These are phyloP conservation scores for Sonneratia alba DNA, from an alignment of 345 rosid species.

Conservation along the genomic window DNA sequence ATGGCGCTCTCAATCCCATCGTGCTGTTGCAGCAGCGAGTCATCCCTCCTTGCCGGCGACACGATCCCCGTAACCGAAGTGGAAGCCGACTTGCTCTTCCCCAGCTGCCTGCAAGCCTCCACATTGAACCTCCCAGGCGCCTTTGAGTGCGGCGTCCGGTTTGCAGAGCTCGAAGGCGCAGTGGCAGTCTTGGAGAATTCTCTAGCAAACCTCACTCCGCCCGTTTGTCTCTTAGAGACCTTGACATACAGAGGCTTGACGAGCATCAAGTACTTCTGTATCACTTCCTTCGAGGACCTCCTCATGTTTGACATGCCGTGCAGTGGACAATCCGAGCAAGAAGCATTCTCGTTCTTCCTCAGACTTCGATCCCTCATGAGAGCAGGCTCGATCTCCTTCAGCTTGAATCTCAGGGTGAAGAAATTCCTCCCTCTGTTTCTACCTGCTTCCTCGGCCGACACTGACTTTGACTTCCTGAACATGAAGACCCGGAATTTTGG, in stretches of 20 bases:
- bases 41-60: constrained; percentile 70
- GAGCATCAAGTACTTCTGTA: constrained; percentile 47
- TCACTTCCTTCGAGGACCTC: constrained; percentile 40
- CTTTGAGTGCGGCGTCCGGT: constrained; percentile 37
- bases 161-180: constrained; percentile 7
- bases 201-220: constrained; percentile 17
- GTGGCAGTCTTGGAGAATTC: constrained; percentile 18
- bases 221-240: constrained; percentile 32
- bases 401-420: not conserved
- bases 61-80: constrained; percentile 32
- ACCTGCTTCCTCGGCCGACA: constrained; percentile 18
- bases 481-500: constrained; percentile 43
- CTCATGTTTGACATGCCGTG: constrained; percentile 21
- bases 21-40: constrained; percentile 69
- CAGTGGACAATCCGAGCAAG: constrained; percentile 4
- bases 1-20: constrained; percentile 97
- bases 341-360: constrained; percentile 11
- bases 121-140: constrained; percentile 38
- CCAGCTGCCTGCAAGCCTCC: constrained; percentile 35
- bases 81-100: constrained; percentile 69
- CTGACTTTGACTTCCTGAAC: constrained; percentile 45
- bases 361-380: constrained; percentile 26
- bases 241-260: constrained; percentile 64
- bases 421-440: constrained; percentile 12
- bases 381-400: constrained; percentile 22